Percentiles rank a stretch among this genome's conserved stretches.
Conservation (phyloP, 2,329 filamentous ascomycete species). For the Calycina marina region DNA sequence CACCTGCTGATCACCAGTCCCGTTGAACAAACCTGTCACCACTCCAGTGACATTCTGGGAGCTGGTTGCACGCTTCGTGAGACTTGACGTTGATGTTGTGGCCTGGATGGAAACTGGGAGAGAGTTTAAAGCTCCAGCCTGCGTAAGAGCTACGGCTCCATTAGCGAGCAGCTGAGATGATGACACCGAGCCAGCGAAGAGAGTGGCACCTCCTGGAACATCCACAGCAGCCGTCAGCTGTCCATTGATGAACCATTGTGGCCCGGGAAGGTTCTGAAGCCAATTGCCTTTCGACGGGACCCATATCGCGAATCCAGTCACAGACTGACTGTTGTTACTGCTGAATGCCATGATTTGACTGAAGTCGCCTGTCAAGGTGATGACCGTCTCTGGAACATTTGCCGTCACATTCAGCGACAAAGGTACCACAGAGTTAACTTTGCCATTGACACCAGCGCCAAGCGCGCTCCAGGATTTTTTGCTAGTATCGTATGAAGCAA, state of each 20-base stretch:
- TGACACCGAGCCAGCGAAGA: conserved; percentile 73
- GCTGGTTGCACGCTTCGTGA: conserved; percentile 31
- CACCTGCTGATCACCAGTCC: conserved; percentile 53
- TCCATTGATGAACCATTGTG: conserved; percentile 54
- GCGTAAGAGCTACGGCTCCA: conserved; percentile 52
- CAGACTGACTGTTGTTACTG: conserved; percentile 42
- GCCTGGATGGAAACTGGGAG: conserved; percentile 42
- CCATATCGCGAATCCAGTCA: conserved; percentile 78
- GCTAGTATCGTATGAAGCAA: conserved; percentile 60
- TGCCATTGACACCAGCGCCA: conserved; percentile 74
- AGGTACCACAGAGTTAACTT: conserved; percentile 59
- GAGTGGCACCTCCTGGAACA: conserved; percentile 40
- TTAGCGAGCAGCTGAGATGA: conserved; percentile 60
- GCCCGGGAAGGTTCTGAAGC: conserved; percentile 62
- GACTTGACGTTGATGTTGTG: conserved; percentile 22
- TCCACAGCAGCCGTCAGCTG: conserved; percentile 57
- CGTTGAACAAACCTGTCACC: conserved; percentile 67
- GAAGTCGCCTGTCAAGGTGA: conserved; percentile 74
- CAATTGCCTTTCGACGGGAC: conserved; percentile 74
- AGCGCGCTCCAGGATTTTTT: conserved; percentile 62
- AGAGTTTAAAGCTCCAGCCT: conserved; percentile 33
- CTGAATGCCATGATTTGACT: conserved; percentile 54
- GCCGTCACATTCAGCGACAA: conserved; percentile 65
- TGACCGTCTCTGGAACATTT: conserved; percentile 52
- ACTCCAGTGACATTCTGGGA: conserved; percentile 46